Evolutionary conservation across 306 rosid genomes (phyloP).

Genomic region (Abrus pulchellus): DNA sequence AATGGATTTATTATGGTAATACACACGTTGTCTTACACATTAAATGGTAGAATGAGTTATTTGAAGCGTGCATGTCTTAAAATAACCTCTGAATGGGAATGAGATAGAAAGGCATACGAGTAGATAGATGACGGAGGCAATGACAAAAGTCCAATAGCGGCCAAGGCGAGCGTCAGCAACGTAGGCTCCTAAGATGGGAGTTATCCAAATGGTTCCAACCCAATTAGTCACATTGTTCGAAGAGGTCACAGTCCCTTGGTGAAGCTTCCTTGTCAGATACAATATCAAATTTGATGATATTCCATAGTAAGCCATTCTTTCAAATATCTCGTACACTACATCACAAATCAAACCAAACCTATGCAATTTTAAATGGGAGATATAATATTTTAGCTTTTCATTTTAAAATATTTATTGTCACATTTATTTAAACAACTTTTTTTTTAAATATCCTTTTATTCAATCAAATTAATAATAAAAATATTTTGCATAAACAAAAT

Average conservation of each 20-base stretch:
- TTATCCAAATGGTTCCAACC: constrained; percentile 72
- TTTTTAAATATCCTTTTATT: no score
- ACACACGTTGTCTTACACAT: no score
- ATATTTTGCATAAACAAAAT: no score
- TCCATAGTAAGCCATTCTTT: constrained; percentile 81
- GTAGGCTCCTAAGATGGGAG: constrained; percentile 81
- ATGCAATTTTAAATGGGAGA: not conserved
- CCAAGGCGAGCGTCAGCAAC: constrained; percentile 81
- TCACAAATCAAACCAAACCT: not conserved
- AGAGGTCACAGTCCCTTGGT: constrained; percentile 68
- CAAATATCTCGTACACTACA: constrained; percentile 68
- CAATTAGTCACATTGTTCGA: constrained; percentile 76
- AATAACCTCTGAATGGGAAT: not conserved
- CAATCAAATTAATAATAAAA: no score
- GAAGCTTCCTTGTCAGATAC: constrained; percentile 63
- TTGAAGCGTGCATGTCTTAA: no score
- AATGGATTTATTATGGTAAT: no score
- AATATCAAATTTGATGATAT: constrained; percentile 64
- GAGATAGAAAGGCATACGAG: constrained; percentile 38
- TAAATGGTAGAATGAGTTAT: no score
- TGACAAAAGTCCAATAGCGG: constrained; percentile 69
- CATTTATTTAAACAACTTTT: no score
- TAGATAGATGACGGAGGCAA: constrained; percentile 56
- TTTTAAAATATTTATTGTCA: no score
- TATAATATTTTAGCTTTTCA: no score